Conservation (phyloP, 2,329 filamentous ascomycete genomes). For the Sodiomyces alkalinus region DNA sequence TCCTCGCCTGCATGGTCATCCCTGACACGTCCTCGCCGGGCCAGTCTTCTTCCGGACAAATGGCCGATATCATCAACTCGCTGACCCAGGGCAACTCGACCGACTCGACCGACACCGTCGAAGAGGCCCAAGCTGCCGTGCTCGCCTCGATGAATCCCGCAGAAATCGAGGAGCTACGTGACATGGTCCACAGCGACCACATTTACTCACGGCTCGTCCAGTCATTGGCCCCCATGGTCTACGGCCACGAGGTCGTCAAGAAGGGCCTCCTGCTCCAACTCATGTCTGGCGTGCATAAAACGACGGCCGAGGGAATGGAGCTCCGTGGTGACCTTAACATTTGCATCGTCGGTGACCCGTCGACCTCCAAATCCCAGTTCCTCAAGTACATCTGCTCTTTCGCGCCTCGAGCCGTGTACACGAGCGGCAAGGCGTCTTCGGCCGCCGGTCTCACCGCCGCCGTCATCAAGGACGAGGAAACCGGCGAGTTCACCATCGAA, state of each 20-base stretch:
- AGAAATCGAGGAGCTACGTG: conserved; percentile 82
- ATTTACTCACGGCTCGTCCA: conserved; percentile 89
- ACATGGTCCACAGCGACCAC: conserved; percentile 89
- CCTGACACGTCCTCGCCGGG: conserved; percentile 74
- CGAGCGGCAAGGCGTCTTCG: conserved; percentile 92
- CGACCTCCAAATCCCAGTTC: conserved; percentile 95
- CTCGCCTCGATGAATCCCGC: conserved; percentile 70
- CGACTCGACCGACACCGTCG: conserved; percentile 57
- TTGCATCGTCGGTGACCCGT: conserved; percentile 93
- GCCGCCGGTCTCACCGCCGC: conserved; percentile 94
- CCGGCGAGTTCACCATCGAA: conserved; percentile 96
- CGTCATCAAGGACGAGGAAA: conserved; percentile 96
- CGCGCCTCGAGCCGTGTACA: conserved; percentile 92
- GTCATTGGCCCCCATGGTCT: conserved; percentile 91
- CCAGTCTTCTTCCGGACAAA: conserved; percentile 57
- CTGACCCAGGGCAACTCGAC: conserved; percentile 57
- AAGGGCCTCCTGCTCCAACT: conserved; percentile 89
- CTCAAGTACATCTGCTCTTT: conserved; percentile 96
- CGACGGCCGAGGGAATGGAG: conserved; percentile 85
- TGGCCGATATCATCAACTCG: conserved; percentile 71
- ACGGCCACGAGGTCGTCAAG: conserved; percentile 94
- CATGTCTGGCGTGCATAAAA: conserved; percentile 89
- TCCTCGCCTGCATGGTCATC: conserved; percentile 90
- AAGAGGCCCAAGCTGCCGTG: conserved; percentile 76
- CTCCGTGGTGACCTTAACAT: conserved; percentile 97